Base-by-base conservation (phyloP, 2,329 filamentous ascomycete species). In the Fusarium newnesense region DNA sequence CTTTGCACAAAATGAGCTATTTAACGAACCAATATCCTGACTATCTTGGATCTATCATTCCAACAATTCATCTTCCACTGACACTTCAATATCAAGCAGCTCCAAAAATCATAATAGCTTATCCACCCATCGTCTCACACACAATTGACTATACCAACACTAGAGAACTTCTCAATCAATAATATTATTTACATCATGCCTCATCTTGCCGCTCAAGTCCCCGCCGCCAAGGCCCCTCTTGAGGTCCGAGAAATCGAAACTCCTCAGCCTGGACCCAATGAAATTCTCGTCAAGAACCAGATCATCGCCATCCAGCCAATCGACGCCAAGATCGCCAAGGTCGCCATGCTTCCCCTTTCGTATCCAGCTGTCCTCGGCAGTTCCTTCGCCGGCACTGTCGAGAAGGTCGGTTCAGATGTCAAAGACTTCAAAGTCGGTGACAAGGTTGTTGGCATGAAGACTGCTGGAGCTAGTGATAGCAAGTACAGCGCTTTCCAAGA, bases 261-360 rank as follows among this genome's bases (percentile, higher is more conserved):
- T 9, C 69, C 72, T 8, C 36, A 73, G 18, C 72, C 69, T 18
- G 72, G 72, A n/a, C 69, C 65, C 8, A 44, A 68, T 24, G 72
- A 75, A 28, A 40, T 75, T 9, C 72, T 75, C 15, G 60, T 75
- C 34, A 75, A 75, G 28, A 75, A 73, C 56, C 56, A 73, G 9
- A 60, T 67, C 37, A 73, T 75, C 19, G 72, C 72, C 4, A 52
- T 75, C 21, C 72, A 75, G 26, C 72, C 72, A 9, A 34, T 75
- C 21, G 72, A 75, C 24, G 69, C 72, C n/a, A 75, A 75, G 40
- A 75, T 75, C 2, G 72, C 72, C 18, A 70, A 62, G 19, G 68
- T 75, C 3, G 72, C 72, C 2, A 75, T 75, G 69, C 65, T 75
- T 19, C 72, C 72, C 3, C 39, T 75, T 2, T 40, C 59, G 1